These are phyloP conservation scores for Kwoniella dejecticola DNA, from an alignment of 768 basidiomycete species.

Conservation along the genomic window DNA sequence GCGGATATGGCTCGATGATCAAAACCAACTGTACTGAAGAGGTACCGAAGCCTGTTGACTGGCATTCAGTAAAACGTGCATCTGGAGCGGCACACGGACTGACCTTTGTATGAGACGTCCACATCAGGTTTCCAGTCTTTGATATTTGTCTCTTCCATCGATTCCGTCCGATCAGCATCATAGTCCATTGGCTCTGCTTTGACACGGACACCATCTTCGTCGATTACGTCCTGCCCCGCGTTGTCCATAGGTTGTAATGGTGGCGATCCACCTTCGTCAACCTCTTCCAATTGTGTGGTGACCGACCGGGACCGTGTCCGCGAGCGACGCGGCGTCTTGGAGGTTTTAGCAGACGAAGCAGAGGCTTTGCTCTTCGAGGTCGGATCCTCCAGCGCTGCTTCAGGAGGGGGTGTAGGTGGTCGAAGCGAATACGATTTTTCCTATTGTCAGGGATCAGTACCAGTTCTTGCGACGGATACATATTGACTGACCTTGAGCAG, in stretches of 20 bases:
- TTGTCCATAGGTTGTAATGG: conserved; percentile 11
- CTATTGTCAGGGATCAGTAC: conserved; percentile 5
- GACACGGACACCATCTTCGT: conserved; percentile 25
- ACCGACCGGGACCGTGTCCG: conserved; percentile 23
- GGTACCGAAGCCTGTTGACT: conserved; percentile 50
- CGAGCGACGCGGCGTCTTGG: conserved; percentile 2
- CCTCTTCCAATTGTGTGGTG: background rate
- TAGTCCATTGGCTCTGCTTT: conserved; percentile 29
- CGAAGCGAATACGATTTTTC: conserved; percentile 43
- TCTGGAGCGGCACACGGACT: no score
- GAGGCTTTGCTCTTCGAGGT: conserved; percentile 20
- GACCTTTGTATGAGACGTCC: conserved; percentile 50
- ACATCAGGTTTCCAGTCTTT: conserved; percentile 54
- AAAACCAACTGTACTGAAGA: conserved; percentile 53
- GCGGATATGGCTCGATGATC: conserved; percentile 55
- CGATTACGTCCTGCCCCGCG: background rate
- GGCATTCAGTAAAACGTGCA: no score
- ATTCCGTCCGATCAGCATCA: conserved; percentile 22
- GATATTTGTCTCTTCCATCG: conserved; percentile 33
- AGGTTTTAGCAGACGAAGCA: conserved; percentile 12
- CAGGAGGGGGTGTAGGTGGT: conserved; percentile 29
- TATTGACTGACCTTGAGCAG: conserved; percentile 69
- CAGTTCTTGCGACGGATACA: conserved; percentile 1
- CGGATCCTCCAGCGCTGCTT: conserved; percentile 1
- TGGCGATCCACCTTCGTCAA: conserved; percentile 4